Evolutionary conservation across 78 protist species (phyloP).

Genomic region (Dictyostelium purpureum): DNA sequence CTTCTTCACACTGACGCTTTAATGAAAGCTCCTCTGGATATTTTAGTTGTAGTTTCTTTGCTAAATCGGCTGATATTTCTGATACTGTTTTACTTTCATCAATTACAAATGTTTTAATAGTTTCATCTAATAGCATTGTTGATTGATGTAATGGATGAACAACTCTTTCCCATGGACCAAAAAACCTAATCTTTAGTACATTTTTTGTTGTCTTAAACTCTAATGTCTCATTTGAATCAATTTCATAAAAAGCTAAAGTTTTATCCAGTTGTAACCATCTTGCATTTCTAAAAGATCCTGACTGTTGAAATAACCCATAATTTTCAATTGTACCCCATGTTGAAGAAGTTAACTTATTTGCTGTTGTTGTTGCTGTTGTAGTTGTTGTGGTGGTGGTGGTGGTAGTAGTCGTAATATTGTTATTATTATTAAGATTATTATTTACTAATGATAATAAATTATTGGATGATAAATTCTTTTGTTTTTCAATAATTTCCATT

Average conservation of each 20-base stretch:
- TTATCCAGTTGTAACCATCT: conserved; percentile 57
- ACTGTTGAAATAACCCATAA: conserved; percentile 75
- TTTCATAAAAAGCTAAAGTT: conserved; percentile 69
- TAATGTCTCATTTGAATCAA: conserved; percentile 61
- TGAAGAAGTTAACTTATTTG: background rate
- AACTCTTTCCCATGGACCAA: conserved; percentile 82
- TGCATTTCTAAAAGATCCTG: conserved; percentile 46
- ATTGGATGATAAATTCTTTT: background rate
- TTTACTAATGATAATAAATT: background rate
- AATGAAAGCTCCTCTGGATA: conserved; percentile 77
- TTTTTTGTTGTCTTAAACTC: conserved; percentile 46
- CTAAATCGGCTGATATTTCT: conserved; percentile 68
- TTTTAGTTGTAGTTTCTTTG: conserved; percentile 43
- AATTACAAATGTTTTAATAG: conserved; percentile 73
- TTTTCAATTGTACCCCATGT: conserved; percentile 51
- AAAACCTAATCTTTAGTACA: conserved; percentile 47
- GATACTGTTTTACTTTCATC: conserved; percentile 76
- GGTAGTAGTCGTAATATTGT: background rate
- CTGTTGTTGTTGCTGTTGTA: conserved; percentile 1
- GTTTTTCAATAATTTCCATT: conserved; percentile 25
- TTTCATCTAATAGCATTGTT: conserved; percentile 64
- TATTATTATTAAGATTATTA: background rate
- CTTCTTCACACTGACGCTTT: conserved; percentile 13
- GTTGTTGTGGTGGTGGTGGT: background rate
- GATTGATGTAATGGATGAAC: conserved; percentile 78